These are phyloP conservation scores for Acanthamoeba sp. DNA, from an alignment of 208 protist genomes.

Conservation along the genomic window DNA sequence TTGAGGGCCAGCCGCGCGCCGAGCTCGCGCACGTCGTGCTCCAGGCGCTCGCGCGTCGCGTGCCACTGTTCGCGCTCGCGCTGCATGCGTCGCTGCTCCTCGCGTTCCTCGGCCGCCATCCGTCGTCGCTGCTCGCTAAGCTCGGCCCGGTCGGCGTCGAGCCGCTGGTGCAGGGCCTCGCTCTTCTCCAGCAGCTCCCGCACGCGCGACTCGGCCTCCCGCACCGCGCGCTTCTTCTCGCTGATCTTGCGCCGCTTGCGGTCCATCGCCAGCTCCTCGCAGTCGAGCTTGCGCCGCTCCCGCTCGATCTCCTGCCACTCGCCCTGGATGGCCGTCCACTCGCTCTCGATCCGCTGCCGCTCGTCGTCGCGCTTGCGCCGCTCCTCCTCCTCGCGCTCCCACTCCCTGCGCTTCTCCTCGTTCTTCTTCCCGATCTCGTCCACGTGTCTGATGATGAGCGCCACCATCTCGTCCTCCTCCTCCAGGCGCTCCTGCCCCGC, in stretches of 20 bases:
- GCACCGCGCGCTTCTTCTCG: not conserved
- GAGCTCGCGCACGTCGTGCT: slow-evolving; percentile 13
- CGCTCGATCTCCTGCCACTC: slow-evolving; percentile 45
- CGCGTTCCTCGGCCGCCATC: not conserved
- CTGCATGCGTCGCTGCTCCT: not conserved
- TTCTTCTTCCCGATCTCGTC: slow-evolving; percentile 54
- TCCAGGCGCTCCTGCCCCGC: slow-evolving; percentile 2
- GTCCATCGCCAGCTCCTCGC: slow-evolving; percentile 30
- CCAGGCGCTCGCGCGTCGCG: not conserved
- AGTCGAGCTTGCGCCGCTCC: slow-evolving; percentile 57
- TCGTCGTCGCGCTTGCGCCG: slow-evolving; percentile 22
- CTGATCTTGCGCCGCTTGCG: not conserved
- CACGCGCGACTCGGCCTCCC: slow-evolving; percentile 43
- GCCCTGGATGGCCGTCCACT: slow-evolving; percentile 13
- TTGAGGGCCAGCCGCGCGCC: not conserved
- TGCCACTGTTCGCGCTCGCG: slow-evolving; percentile 12
- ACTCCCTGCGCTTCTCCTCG: slow-evolving; percentile 37
- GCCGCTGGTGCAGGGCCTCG: slow-evolving; percentile 31
- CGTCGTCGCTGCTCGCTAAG: not conserved
- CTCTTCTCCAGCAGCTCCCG: slow-evolving; percentile 26
- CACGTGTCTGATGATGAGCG: slow-evolving; percentile 23
- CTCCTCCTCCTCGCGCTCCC: slow-evolving; percentile 57
- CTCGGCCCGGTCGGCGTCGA: slow-evolving; percentile 3
- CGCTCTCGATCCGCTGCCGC: slow-evolving; percentile 2
- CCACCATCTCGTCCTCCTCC: slow-evolving; percentile 64